Conservation (phyloP, 352 stramenopile species). For the Phytophthora kernoviae region DNA sequence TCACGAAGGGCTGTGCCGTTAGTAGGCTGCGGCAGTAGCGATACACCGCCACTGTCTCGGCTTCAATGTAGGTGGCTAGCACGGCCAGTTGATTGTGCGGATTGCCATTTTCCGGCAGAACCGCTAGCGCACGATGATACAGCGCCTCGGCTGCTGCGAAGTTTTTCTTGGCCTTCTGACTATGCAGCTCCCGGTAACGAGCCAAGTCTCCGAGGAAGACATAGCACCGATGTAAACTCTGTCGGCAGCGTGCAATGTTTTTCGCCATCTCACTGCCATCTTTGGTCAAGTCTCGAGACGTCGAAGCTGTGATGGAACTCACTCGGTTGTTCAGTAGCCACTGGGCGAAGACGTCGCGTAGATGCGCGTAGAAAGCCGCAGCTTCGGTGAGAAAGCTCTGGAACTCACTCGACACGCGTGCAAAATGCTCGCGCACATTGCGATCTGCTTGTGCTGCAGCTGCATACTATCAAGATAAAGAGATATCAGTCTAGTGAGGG, state of each 20-base stretch:
- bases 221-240: slow-evolving; percentile 83
- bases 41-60: slow-evolving; percentile 91
- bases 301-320: too few species aligned
- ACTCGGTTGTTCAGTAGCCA: slow-evolving; percentile 55
- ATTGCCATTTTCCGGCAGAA: slow-evolving; percentile 83
- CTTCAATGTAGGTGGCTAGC: slow-evolving; percentile 86
- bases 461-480: slow-evolving; percentile 44
- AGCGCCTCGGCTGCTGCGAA: slow-evolving; percentile 70
- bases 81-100: slow-evolving; percentile 88
- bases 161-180: slow-evolving; percentile 86
- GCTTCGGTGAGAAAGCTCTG: slow-evolving; percentile 69
- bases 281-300: background rate
- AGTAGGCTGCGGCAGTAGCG: slow-evolving; percentile 89
- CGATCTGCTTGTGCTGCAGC: slow-evolving; percentile 66
- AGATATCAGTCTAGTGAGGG: background rate
- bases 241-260: slow-evolving; percentile 44
- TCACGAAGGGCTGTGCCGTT: slow-evolving; percentile 85
- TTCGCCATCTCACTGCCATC: slow-evolving; percentile 18
- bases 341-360: slow-evolving; percentile 53
- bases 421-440: slow-evolving; percentile 77
- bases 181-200: slow-evolving; percentile 84
- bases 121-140: slow-evolving; percentile 70
- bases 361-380: slow-evolving; percentile 75
- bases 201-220: slow-evolving; percentile 84
- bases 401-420: slow-evolving; percentile 74